These are phyloP conservation scores for Gracilaria caudata DNA, from an alignment of 23 red algal genomes.

Conservation along the genomic window DNA sequence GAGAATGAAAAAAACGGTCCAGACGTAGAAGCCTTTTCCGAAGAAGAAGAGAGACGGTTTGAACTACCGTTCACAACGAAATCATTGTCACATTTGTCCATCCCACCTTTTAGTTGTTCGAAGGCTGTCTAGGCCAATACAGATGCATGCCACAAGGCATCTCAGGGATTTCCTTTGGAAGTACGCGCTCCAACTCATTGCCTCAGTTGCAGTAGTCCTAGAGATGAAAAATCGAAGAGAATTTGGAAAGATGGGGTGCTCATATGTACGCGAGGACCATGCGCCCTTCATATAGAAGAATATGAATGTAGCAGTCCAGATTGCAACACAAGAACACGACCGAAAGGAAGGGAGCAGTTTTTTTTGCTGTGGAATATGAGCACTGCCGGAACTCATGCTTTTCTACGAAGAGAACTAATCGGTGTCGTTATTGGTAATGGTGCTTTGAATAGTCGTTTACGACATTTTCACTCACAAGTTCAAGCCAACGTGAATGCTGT, in stretches of 20 bases:
- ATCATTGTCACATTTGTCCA: neutral
- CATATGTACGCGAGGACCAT: slow-evolving; percentile 8
- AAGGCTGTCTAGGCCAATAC: neutral
- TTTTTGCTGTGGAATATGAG: neutral
- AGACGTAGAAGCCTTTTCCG: neutral
- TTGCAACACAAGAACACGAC: neutral
- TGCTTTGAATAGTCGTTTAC: neutral
- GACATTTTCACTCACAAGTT: slow-evolving; percentile 3
- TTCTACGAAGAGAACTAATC: neutral
- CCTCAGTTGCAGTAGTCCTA: neutral
- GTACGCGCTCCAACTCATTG: neutral
- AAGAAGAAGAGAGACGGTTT: neutral
- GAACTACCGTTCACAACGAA: neutral
- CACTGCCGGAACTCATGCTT: slow-evolving; percentile 5
- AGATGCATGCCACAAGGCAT: neutral
- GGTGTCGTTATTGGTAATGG: neutral
- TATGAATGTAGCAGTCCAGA: neutral
- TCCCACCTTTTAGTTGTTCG: neutral
- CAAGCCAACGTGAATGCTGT: neutral
- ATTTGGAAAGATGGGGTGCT: neutral
- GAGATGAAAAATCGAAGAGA: neutral
- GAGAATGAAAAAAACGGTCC: neutral
- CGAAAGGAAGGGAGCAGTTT: slow-evolving; percentile 2
- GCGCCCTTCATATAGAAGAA: neutral
- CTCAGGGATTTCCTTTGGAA: neutral